Conservation (phyloP, 192 early-diverging fungal genomes). For the Backusella sp. region DNA sequence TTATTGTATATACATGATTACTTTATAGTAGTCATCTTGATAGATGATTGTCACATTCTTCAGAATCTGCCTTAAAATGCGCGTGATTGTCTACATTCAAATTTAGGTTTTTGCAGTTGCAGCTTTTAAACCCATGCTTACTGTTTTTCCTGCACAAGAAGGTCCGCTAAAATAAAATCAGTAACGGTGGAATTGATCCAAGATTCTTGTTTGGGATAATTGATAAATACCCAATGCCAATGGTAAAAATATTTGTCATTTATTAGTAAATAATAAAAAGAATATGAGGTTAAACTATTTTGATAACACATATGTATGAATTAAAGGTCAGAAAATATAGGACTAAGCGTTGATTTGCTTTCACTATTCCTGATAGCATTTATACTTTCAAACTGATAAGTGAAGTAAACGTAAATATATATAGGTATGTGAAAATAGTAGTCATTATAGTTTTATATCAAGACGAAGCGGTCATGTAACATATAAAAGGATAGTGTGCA, state of each 20-base stretch:
- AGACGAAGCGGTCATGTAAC: too few species aligned
- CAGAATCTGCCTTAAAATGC: conserved; percentile 57
- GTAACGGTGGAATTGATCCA: neutral
- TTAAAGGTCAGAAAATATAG: neutral
- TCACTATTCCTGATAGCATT: too few species aligned
- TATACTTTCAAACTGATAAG: too few species aligned
- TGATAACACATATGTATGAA: neutral
- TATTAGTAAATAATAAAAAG: neutral
- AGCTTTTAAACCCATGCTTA: conserved; percentile 19
- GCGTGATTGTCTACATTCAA: conserved; percentile 48
- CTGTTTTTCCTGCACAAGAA: conserved; percentile 77
- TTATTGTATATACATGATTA: conserved; percentile 5
- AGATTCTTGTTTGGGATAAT: neutral
- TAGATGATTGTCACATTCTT: conserved; percentile 62
- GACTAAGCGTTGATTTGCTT: too few species aligned
- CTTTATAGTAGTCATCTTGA: conserved; percentile 78
- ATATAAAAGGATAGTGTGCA: too few species aligned
- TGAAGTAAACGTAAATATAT: too few species aligned
- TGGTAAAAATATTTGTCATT: conserved; percentile 31
- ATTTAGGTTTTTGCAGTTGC: neutral
- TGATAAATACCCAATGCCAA: conserved; percentile 38
- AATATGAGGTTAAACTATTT: neutral
- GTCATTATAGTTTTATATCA: too few species aligned
- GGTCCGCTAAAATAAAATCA: conserved; percentile 50
- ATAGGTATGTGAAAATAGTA: too few species aligned